These are phyloP conservation scores for Aspergillus proliferans DNA, from an alignment of 2,329 filamentous ascomycete genomes.

Conservation along the genomic window DNA sequence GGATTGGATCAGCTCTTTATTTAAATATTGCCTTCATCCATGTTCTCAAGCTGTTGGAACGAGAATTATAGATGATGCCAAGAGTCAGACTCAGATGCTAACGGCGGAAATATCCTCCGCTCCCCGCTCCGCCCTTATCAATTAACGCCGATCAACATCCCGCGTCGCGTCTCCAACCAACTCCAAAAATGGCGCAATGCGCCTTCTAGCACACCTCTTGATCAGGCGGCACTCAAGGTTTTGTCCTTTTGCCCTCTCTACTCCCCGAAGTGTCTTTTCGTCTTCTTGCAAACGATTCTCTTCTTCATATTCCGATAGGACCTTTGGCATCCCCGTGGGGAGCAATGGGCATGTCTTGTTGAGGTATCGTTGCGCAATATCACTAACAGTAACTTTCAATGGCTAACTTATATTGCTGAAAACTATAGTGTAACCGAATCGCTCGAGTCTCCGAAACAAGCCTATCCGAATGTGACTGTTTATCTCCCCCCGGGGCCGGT, in stretches of 20 bases:
- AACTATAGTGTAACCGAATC: conserved; percentile 17
- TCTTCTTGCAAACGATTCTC: conserved; percentile 1
- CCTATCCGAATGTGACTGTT: conserved; percentile 26
- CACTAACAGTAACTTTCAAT: not conserved
- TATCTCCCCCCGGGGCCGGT: conserved; percentile 33
- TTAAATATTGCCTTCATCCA: not conserved
- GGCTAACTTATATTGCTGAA: not conserved
- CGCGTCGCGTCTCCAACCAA: not conserved
- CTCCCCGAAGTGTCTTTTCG: not conserved
- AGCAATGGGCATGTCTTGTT: conserved; percentile 23
- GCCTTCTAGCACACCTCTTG: conserved; percentile 5
- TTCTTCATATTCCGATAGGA: conserved; percentile 15
- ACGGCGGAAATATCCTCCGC: not conserved
- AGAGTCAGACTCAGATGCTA: not conserved
- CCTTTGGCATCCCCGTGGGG: conserved; percentile 21
- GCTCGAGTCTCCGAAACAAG: not conserved
- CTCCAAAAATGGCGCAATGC: conserved; percentile 19
- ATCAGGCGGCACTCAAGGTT: not conserved
- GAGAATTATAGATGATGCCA: not conserved
- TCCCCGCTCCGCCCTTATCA: not conserved
- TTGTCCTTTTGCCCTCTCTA: conserved; percentile 1
- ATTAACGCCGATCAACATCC: not conserved
- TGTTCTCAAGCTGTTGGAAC: not conserved
- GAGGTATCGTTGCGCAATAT: conserved; percentile 11
- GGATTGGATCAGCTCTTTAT: not conserved